Evolutionary conservation across 768 basidiomycete species (phyloP).

Genomic region (Lentinula edodes): DNA sequence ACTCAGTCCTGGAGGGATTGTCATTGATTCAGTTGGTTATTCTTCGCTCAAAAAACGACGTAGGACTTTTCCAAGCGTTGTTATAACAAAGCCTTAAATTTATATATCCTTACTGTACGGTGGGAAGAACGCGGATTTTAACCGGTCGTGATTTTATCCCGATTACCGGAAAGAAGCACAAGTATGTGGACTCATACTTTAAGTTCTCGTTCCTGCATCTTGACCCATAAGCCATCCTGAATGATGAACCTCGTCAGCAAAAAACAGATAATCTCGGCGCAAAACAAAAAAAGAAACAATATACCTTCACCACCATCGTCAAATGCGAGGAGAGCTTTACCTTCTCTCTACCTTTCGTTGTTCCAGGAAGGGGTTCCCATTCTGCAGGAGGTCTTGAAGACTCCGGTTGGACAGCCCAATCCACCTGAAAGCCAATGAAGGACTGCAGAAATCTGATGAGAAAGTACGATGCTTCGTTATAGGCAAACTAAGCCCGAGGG

Average conservation of each 20-base stretch:
- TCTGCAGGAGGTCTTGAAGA: slow-evolving; percentile 35
- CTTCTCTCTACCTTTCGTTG: slow-evolving; percentile 39
- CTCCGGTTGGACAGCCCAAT: slow-evolving; percentile 37
- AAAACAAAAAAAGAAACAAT: not conserved
- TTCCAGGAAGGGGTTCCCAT: slow-evolving; percentile 33
- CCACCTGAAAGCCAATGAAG: slow-evolving; percentile 42
- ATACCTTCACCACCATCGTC: slow-evolving; percentile 45
- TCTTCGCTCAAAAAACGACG: not conserved
- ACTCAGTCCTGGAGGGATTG: not conserved
- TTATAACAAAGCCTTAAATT: no score
- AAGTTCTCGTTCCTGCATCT: slow-evolving; percentile 19
- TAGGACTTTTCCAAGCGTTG: no score
- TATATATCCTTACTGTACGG: no score
- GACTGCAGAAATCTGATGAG: slow-evolving; percentile 54
- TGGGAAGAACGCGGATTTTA: no score
- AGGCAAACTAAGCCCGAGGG: slow-evolving; percentile 45
- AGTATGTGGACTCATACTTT: not conserved
- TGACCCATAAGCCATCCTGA: slow-evolving; percentile 30
- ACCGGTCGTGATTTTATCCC: no score
- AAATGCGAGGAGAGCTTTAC: slow-evolving; percentile 42
- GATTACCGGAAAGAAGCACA: no score
- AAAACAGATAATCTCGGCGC: not conserved
- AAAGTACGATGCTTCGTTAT: slow-evolving; percentile 61
- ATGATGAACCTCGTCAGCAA: not conserved
- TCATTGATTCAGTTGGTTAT: not conserved